phyloP scores from a whole-genome alignment of 345 rosid species.

The Kandelia obovata region DNA sequence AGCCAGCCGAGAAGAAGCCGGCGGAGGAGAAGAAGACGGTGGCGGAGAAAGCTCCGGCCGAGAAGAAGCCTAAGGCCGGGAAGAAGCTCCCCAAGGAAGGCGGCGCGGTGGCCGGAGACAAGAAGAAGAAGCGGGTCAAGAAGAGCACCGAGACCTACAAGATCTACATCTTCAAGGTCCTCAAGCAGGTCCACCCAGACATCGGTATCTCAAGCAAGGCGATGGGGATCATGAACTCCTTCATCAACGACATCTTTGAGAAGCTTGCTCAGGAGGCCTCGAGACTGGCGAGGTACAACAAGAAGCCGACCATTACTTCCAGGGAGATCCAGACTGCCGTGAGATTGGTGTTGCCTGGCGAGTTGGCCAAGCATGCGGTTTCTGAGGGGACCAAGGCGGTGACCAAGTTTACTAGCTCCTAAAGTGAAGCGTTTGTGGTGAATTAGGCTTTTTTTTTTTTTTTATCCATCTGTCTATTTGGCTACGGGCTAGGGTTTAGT shows the following conservation, averaged over 20 bases:
- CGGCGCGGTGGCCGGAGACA: slow-evolving; percentile 42
- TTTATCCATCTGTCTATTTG: too few species aligned
- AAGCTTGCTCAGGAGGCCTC: slow-evolving; percentile 72
- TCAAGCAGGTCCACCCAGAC: slow-evolving; percentile 57
- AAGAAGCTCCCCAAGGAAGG: slow-evolving; percentile 77
- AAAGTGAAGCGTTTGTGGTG: too few species aligned
- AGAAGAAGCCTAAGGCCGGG: slow-evolving; percentile 79
- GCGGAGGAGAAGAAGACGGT: slow-evolving; percentile 54
- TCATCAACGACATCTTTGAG: slow-evolving; percentile 67
- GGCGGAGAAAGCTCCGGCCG: slow-evolving; percentile 68
- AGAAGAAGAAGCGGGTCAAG: slow-evolving; percentile 67
- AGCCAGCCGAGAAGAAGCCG: slow-evolving; percentile 54
- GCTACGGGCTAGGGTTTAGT: too few species aligned
- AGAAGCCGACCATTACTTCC: slow-evolving; percentile 47
- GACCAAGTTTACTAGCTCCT: slow-evolving; percentile 60
- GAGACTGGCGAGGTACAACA: slow-evolving; percentile 71
- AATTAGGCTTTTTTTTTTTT: too few species aligned
- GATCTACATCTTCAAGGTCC: slow-evolving; percentile 72
- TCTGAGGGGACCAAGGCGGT: slow-evolving; percentile 84
- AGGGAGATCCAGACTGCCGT: slow-evolving; percentile 78
- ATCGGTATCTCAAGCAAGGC: slow-evolving; percentile 64
- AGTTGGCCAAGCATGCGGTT: slow-evolving; percentile 75
- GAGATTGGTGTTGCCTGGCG: slow-evolving; percentile 65
- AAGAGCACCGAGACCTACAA: slow-evolving; percentile 71
- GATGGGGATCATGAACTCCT: slow-evolving; percentile 76